Evolutionary conservation across 768 basidiomycete species (phyloP), one percentile per base, ranked within the genome.

Genomic region (Amanita fuliginea): DNA sequence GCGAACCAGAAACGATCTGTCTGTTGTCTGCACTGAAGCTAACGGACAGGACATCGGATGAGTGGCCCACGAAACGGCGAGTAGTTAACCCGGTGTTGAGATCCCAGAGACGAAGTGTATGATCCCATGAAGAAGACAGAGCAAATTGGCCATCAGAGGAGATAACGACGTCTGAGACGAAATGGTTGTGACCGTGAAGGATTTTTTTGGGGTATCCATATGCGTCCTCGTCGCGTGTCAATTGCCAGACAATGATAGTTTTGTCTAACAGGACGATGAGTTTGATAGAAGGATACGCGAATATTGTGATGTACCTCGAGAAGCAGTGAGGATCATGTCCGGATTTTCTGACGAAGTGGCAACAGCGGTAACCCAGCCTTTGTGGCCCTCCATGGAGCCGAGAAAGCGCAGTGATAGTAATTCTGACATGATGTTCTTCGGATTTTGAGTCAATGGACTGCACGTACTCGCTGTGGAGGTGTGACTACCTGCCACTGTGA

Each of bases 11-110:
- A 59, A 99, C 96, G 65, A 99, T 99, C 68, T 98, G 96, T 65
- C 96, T 77, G 82, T 99, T 98, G 72, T 99, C 96, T 52, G 96
- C 96, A 57, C 89, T 93, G 82, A 99, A 99, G 70, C 91, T 95
- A 73, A 99, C 96, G 57, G 93, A 96, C 52, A 99, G 80, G 56
- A 99, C 95, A 63, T 99, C 96, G 55, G 90, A 88, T 54, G 83
- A 93, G 78, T 99, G 96, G 57, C 96, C 96, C 58, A 98, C 88
- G 65, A 99, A 99, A 62, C 90, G 85, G 63, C 92, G 88, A 57
- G 96, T 98, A 54, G 96, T 99, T 57, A 76, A 68, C 52, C 96
- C 96, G 43, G 87, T 97, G 81, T 97, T 97, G 54, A 99, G 80
- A 71, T 99, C 96, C 96, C 96, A 99, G 53, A 99, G 84, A 63